Evolutionary conservation across 495 filamentous ascomycete species (phyloP).

Genomic region (Jackrogersella multiformis): DNA sequence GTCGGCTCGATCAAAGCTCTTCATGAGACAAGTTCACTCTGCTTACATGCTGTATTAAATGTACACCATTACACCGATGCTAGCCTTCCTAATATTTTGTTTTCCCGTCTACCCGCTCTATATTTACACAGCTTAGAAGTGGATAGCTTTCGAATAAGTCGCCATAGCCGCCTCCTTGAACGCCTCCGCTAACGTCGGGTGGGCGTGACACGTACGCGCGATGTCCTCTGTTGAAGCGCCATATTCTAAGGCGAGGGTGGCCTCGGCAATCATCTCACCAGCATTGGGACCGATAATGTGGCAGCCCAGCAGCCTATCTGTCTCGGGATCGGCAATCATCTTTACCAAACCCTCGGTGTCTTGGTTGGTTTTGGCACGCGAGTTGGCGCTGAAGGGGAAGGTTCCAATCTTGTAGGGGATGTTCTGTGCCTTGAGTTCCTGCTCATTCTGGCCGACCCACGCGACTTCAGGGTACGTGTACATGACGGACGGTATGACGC

Average conservation of each 20-base stretch:
- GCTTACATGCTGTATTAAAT: slow-evolving; percentile 45
- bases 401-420: slow-evolving; percentile 89
- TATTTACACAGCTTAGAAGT: slow-evolving; percentile 73
- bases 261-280: slow-evolving; percentile 99
- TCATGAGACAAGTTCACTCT: slow-evolving; percentile 16
- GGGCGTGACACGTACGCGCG: slow-evolving; percentile 93
- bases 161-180: slow-evolving; percentile 99
- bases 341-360: slow-evolving; percentile 97
- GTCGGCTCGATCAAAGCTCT: not conserved
- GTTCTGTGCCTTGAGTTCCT: slow-evolving; percentile 88
- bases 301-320: slow-evolving; percentile 91
- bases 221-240: slow-evolving; percentile 95
- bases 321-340: slow-evolving; percentile 96
- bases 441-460: slow-evolving; percentile 98
- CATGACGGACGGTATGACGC: slow-evolving; percentile 97
- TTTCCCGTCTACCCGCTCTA: slow-evolving; percentile 33
- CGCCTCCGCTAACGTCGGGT: slow-evolving; percentile 95
- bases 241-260: slow-evolving; percentile 93
- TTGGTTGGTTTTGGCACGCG: slow-evolving; percentile 96
- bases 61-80: slow-evolving; percentile 50
- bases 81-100: slow-evolving; percentile 29
- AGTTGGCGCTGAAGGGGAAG: slow-evolving; percentile 98
- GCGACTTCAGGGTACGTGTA: slow-evolving; percentile 99
- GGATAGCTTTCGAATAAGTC: slow-evolving; percentile 94
- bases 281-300: slow-evolving; percentile 97